Conservation (phyloP, 73 alveolate species). For the Tetrahymena elliotti region DNA sequence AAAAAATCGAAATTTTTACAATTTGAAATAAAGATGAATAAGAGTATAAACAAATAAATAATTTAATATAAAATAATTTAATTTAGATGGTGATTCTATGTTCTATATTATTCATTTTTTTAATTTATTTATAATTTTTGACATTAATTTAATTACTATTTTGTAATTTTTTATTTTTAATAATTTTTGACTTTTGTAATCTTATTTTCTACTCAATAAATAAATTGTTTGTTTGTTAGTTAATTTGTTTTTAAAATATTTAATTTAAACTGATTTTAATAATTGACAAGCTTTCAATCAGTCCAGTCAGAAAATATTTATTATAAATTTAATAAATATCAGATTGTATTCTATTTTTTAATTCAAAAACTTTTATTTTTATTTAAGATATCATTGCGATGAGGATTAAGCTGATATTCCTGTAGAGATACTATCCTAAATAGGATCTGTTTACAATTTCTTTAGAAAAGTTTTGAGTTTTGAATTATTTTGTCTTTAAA, state of each 20-base stretch:
- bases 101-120: background rate
- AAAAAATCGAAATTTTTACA: too few relatives aligned
- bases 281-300: background rate
- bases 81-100: background rate
- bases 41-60: background rate
- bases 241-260: too few relatives aligned
- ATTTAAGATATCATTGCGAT: background rate
- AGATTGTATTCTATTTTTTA: too few relatives aligned
- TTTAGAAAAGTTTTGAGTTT: background rate
- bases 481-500: background rate
- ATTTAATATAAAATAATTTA: too few relatives aligned
- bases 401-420: background rate
- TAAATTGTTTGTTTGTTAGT: too few relatives aligned
- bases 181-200: background rate
- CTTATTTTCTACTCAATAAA: background rate
- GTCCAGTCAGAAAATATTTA: too few relatives aligned
- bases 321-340: background rate
- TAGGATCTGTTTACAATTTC: background rate
- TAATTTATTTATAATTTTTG: too few relatives aligned
- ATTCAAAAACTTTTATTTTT: too few relatives aligned
- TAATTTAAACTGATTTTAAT: background rate
- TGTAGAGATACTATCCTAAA: background rate
- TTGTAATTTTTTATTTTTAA: too few relatives aligned
- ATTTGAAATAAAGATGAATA: too few relatives aligned
- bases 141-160: background rate